Evolutionary conservation across 176 grass and related monocot species (phyloP).

Genomic region (Raddia distichophylla): DNA sequence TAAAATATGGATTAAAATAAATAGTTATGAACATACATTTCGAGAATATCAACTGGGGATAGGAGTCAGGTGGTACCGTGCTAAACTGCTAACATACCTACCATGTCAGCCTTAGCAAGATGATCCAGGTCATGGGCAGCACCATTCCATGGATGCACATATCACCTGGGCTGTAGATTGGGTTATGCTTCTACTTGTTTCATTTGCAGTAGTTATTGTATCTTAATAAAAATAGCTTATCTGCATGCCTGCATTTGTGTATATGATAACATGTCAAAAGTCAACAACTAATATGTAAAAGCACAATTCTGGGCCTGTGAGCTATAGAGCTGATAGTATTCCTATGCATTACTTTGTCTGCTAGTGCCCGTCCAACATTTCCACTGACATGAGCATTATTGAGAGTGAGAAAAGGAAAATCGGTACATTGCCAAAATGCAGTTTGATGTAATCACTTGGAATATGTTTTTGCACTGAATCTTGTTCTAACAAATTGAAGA

Average conservation of each 20-base stretch:
- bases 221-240: background rate
- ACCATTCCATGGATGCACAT: background rate
- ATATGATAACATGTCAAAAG: background rate
- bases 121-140: background rate
- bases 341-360: slow-evolving; percentile 19
- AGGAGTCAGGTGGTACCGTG: slow-evolving; percentile 1
- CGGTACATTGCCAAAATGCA: background rate
- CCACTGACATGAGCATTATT: background rate
- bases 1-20: background rate
- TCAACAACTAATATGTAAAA: background rate
- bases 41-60: background rate
- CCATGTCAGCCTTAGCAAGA: slow-evolving; percentile 19
- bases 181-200: background rate
- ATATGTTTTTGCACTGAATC: slow-evolving; percentile 9
- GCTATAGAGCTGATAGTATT: slow-evolving; percentile 17
- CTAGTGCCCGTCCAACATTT: background rate
- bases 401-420: background rate
- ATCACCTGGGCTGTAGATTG: background rate
- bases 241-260: background rate
- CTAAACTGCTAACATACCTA: slow-evolving; percentile 13
- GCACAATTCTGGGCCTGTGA: background rate
- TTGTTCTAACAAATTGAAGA: slow-evolving; percentile 11
- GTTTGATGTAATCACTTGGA: background rate
- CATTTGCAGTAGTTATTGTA: background rate
- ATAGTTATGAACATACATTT: background rate